These are phyloP conservation scores for Pseudozyma pruni DNA, from an alignment of 1,284 basidiomycete species.

Conservation along the genomic window DNA sequence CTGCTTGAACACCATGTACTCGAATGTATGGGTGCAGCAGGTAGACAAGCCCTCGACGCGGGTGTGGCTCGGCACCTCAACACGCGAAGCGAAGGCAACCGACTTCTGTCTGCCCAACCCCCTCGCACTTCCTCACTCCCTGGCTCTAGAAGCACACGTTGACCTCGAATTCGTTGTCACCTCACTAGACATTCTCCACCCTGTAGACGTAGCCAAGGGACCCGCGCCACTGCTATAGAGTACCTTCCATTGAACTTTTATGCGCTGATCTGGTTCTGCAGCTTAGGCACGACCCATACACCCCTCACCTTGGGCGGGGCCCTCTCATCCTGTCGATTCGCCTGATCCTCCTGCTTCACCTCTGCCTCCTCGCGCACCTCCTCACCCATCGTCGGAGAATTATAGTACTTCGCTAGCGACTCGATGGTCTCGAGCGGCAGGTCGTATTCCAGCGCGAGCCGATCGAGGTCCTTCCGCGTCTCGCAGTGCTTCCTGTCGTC, in stretches of 20 bases:
- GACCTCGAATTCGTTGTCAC: conserved; percentile 22
- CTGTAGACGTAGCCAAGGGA: background rate
- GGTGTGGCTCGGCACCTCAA: conserved; percentile 38
- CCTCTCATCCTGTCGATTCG: conserved; percentile 33
- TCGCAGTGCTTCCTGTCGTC: conserved; percentile 54
- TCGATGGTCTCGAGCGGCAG: conserved; percentile 38
- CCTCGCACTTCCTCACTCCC: conserved; percentile 3
- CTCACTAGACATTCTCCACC: conserved; percentile 1
- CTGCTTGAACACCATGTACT: background rate
- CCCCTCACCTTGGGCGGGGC: conserved; percentile 34
- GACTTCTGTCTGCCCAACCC: conserved; percentile 26
- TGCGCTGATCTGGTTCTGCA: conserved; percentile 25
- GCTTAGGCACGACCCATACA: conserved; percentile 43
- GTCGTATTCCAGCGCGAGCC: conserved; percentile 50
- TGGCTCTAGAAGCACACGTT: background rate
- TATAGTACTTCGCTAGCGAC: conserved; percentile 38
- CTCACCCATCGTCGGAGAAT: conserved; percentile 51
- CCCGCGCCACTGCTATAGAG: conserved; percentile 1
- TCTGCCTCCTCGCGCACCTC: conserved; percentile 30
- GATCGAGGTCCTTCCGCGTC: conserved; percentile 37
- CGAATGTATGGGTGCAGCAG: conserved; percentile 30
- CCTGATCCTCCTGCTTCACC: conserved; percentile 27
- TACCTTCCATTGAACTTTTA: background rate
- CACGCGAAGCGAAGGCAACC: conserved; percentile 29
- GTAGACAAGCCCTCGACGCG: conserved; percentile 2